Percentiles rank a stretch among this genome's conserved stretches.
Conservation (phyloP, 2,329 filamentous ascomycete species). For the Penicillium sp. region DNA sequence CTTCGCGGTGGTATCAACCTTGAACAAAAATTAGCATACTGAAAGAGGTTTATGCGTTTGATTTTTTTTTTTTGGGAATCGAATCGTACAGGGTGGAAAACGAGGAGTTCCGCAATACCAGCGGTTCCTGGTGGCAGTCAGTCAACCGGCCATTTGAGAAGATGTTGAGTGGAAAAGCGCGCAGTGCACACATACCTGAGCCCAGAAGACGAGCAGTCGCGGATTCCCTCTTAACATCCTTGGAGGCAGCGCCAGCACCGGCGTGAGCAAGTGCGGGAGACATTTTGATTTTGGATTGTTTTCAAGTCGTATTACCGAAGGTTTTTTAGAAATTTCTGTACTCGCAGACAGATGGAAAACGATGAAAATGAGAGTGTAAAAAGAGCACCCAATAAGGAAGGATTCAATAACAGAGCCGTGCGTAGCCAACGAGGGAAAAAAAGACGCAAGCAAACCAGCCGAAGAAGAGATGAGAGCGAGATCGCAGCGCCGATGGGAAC, state of each 20-base stretch:
- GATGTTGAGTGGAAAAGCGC: background rate
- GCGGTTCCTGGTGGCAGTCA: conserved; percentile 69
- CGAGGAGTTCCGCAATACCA: conserved; percentile 88
- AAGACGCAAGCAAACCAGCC: conserved; percentile 18
- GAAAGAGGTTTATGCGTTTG: background rate
- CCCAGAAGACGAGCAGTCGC: conserved; percentile 85
- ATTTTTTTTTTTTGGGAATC: background rate
- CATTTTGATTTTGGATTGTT: conserved; percentile 47
- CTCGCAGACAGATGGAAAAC: conserved; percentile 5
- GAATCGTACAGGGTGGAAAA: conserved; percentile 81
- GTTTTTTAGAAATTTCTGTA: conserved; percentile 17
- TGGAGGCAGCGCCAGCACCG: conserved; percentile 55
- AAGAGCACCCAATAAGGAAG: conserved; percentile 10
- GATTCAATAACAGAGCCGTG: conserved; percentile 11
- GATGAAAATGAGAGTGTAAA: conserved; percentile 4
- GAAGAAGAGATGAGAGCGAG: conserved; percentile 19
- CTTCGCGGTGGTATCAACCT: conserved; percentile 98
- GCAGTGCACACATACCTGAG: conserved; percentile 69
- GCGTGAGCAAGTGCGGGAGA: conserved; percentile 56
- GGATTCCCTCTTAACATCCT: conserved; percentile 81
- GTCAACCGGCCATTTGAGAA: conserved; percentile 15
- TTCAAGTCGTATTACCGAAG: conserved; percentile 13
- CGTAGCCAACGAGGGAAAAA: conserved; percentile 20
- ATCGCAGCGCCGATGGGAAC: conserved; percentile 15
- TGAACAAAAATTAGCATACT: conserved; percentile 30